Evolutionary conservation across 116 monocot species (phyloP).

Genomic region (Phalaenopsis hybrid): DNA sequence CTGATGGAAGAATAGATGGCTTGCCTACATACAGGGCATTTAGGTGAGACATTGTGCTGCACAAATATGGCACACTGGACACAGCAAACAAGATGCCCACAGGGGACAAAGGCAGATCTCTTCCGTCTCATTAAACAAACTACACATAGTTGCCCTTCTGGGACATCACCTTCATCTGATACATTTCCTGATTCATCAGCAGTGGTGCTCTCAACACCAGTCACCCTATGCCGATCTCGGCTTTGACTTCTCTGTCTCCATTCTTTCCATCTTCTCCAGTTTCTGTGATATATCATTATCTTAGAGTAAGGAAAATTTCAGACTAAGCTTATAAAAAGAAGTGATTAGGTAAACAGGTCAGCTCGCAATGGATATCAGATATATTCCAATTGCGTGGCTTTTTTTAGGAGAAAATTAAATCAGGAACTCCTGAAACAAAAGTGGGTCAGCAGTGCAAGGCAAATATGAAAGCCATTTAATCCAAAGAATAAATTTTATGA

Average conservation of each 20-base stretch:
- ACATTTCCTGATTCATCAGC: conserved; percentile 43
- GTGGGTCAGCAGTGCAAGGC: too few species aligned
- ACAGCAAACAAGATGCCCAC: conserved; percentile 92
- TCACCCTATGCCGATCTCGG: conserved; percentile 11
- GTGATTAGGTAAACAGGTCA: background rate
- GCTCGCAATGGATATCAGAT: background rate
- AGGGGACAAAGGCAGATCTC: conserved; percentile 75
- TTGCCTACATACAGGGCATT: conserved; percentile 87
- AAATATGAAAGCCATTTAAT: too few species aligned
- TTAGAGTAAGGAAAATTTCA: background rate
- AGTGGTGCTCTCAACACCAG: conserved; percentile 3
- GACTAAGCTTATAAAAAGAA: background rate
- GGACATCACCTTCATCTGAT: conserved; percentile 42
- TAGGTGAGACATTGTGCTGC: conserved; percentile 49
- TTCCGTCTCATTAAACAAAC: conserved; percentile 65
- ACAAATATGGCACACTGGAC: conserved; percentile 47
- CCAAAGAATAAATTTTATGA: too few species aligned
- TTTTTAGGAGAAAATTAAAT: too few species aligned
- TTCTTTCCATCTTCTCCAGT: conserved; percentile 64
- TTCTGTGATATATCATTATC: conserved; percentile 28
- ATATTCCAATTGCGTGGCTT: background rate
- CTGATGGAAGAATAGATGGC: conserved; percentile 46
- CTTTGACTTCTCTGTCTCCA: conserved; percentile 33
- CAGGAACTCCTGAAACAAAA: too few species aligned
- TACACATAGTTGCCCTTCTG: conserved; percentile 79